A percentile compares a stretch with the other conserved stretches of the same genome.
These are phyloP conservation scores for Lentinula boryana DNA, from an alignment of 768 basidiomycete genomes.

Conservation along the genomic window DNA sequence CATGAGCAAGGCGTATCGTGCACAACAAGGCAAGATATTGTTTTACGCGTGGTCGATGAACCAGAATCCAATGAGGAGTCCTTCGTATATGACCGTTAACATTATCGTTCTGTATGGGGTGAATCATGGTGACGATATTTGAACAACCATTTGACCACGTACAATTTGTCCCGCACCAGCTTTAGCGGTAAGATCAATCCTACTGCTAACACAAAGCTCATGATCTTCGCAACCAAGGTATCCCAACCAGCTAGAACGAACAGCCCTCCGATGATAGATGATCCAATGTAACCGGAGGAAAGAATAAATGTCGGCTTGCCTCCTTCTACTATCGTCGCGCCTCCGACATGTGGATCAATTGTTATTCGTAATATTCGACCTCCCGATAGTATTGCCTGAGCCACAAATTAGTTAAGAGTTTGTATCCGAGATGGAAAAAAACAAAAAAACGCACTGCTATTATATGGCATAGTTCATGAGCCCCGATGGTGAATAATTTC, in stretches of 20 bases:
- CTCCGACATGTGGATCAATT: conserved; percentile 80
- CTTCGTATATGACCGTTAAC: conserved; percentile 79
- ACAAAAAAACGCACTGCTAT: conserved; percentile 45
- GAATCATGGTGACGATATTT: not conserved
- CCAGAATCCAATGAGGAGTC: conserved; percentile 87
- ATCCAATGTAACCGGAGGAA: conserved; percentile 77
- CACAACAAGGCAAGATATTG: conserved; percentile 6
- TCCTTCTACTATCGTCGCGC: conserved; percentile 71
- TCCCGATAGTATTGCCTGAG: conserved; percentile 73
- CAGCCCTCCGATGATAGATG: conserved; percentile 74
- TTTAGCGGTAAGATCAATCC: conserved; percentile 82
- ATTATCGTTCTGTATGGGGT: conserved; percentile 63
- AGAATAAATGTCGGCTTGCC: conserved; percentile 69
- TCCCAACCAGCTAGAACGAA: conserved; percentile 83
- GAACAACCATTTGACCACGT: conserved; percentile 19
- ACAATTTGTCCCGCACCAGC: conserved; percentile 89
- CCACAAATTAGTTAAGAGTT: not conserved
- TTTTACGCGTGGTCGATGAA: conserved; percentile 88
- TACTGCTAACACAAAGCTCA: conserved; percentile 86
- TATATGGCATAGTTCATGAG: conserved; percentile 86
- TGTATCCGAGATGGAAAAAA: not conserved
- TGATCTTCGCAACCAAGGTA: conserved; percentile 85
- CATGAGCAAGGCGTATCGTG: not conserved
- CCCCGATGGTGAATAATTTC: conserved; percentile 84
- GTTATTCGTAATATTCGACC: conserved; percentile 75